A percentile compares a stretch with the other conserved stretches of the same genome.
Conservation (phyloP, 176 grass and related monocot genomes). For the Leersia perrieri region DNA sequence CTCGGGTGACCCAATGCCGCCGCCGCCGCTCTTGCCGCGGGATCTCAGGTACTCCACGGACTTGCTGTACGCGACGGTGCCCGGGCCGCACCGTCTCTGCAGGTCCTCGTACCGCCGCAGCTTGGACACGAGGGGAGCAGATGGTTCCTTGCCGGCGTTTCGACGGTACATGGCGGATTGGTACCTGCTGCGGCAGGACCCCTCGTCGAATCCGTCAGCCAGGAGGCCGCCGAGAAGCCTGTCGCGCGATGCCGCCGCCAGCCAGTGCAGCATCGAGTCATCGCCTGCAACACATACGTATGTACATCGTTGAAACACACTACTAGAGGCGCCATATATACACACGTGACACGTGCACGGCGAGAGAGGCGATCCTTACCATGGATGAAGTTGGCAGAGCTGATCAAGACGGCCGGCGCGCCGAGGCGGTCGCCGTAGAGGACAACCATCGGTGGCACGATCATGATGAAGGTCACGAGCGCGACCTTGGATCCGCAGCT, state of each 20-base stretch:
- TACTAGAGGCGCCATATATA: too few relatives aligned
- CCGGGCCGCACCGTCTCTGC: constrained; percentile 51
- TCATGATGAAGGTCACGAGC: constrained; percentile 22
- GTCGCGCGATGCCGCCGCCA: background rate
- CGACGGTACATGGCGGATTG: constrained; percentile 45
- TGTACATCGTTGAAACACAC: too few relatives aligned
- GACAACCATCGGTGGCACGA: constrained; percentile 30
- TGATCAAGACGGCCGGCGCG: constrained; percentile 29
- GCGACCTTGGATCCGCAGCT: background rate
- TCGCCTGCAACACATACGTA: too few relatives aligned
- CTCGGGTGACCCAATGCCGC: background rate
- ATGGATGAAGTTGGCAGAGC: background rate
- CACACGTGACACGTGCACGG: too few relatives aligned
- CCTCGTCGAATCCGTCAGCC: constrained; percentile 26
- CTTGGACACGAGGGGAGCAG: constrained; percentile 40
- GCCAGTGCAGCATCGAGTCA: background rate
- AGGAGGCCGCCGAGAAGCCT: constrained; percentile 58
- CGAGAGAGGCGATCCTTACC: background rate
- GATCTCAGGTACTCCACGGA: constrained; percentile 39
- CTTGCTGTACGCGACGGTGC: constrained; percentile 32
- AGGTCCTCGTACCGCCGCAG: constrained; percentile 50
- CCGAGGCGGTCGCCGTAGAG: constrained; percentile 1
- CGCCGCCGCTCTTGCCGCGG: constrained; percentile 4
- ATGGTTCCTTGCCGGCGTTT: constrained; percentile 17
- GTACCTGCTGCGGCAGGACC: constrained; percentile 57